A percentile compares a stretch with the other conserved stretches of the same genome.
These are phyloP conservation scores for Colletotrichum sp. DNA, from an alignment of 2,329 filamentous ascomycete genomes.

Conservation along the genomic window DNA sequence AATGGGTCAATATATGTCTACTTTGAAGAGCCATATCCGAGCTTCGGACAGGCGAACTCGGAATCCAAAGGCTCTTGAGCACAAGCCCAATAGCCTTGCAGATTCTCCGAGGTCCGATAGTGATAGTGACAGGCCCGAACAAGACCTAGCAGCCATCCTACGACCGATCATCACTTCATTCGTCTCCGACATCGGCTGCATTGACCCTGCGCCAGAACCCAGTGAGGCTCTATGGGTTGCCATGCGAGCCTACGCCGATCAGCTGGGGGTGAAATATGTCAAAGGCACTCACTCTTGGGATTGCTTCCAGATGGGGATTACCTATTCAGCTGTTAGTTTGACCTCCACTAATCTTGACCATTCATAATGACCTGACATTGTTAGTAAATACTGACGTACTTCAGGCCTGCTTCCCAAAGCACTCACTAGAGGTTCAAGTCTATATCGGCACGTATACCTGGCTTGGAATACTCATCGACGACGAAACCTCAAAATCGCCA, in stretches of 20 bases:
- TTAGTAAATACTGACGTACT: neutral
- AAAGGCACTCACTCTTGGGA: neutral
- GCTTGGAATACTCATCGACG: neutral
- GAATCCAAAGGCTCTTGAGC: neutral
- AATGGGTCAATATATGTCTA: neutral
- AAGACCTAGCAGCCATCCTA: neutral
- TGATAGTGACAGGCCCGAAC: neutral
- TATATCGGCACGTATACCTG: neutral
- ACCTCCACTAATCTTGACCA: neutral
- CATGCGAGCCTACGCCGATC: neutral
- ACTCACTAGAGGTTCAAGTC: neutral
- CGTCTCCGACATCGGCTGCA: neutral
- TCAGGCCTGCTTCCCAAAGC: neutral
- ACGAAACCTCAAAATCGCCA: neutral
- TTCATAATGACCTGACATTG: neutral
- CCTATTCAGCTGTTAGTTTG: neutral
- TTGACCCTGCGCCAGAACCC: neutral
- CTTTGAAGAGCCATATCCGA: neutral
- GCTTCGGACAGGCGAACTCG: neutral
- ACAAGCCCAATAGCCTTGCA: neutral
- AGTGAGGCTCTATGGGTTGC: neutral
- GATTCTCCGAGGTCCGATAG: neutral
- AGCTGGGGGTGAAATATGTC: neutral
- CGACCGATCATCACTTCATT: neutral
- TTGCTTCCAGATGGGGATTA: neutral